These are phyloP conservation scores for Erysimum cheiri DNA, from an alignment of 441 rosid genomes.

Conservation along the genomic window DNA sequence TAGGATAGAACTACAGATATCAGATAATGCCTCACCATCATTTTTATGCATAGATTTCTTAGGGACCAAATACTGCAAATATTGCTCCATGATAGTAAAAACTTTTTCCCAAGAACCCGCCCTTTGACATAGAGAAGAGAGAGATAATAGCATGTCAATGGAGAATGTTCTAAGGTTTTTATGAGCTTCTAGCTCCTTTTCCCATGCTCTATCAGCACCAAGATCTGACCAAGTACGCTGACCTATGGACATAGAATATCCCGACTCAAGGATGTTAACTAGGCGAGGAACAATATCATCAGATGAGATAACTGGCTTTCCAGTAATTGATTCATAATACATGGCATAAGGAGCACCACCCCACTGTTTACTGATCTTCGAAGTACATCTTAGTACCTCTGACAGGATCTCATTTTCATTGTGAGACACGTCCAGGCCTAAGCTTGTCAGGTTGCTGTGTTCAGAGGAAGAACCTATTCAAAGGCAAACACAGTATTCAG, in stretches of 20 bases:
- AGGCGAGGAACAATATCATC: constrained; percentile 83
- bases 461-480: constrained; percentile 68
- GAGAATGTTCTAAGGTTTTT: constrained; percentile 86
- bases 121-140: constrained; percentile 63
- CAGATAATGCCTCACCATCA: constrained; percentile 55
- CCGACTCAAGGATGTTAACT: constrained; percentile 81
- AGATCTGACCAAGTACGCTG: constrained; percentile 52
- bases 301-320: constrained; percentile 59
- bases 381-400: constrained; percentile 71
- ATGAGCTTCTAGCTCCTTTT: constrained; percentile 70
- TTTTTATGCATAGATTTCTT: constrained; percentile 60
- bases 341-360: constrained; percentile 82
- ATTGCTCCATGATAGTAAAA: constrained; percentile 68
- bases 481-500: constrained; percentile 36
- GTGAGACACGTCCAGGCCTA: constrained; percentile 54
- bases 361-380: constrained; percentile 74
- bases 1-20: constrained; percentile 58
- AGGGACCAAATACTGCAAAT: constrained; percentile 81
- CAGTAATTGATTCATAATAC: constrained; percentile 80
- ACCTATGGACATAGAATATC: constrained; percentile 65
- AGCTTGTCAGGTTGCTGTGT: constrained; percentile 49
- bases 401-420: constrained; percentile 69
- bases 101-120: constrained; percentile 85
- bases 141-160: constrained; percentile 72
- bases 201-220: constrained; percentile 72